Evolutionary conservation across 2,329 filamentous ascomycete genomes (phyloP).

Genomic region (Kalmusia sp.): DNA sequence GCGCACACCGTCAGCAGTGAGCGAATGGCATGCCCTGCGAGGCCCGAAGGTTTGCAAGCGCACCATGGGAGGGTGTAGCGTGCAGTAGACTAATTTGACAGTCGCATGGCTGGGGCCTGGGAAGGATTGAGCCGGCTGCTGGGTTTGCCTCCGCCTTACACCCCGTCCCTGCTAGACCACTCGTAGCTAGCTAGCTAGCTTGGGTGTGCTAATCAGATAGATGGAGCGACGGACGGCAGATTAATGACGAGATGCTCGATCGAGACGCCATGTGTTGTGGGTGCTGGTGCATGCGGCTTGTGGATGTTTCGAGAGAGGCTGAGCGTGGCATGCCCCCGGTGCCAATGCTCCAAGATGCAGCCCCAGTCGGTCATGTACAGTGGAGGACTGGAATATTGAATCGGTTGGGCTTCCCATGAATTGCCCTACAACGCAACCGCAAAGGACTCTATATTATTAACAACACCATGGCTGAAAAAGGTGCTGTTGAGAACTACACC

Average conservation of each 20-base stretch:
- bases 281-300: constrained; percentile 7
- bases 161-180: background rate
- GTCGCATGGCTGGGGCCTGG: constrained; percentile 7
- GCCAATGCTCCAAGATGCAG: constrained; percentile 10
- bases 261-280: constrained; percentile 27
- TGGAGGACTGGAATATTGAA: background rate
- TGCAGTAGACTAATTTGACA: constrained; percentile 21
- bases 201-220: background rate
- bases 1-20: constrained; percentile 5
- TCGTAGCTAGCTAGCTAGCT: background rate
- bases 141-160: constrained; percentile 10
- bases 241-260: constrained; percentile 34
- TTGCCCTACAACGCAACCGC: constrained; percentile 15
- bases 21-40: constrained; percentile 9
- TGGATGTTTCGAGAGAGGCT: constrained; percentile 3
- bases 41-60: constrained; percentile 13
- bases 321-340: background rate
- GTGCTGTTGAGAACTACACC: constrained; percentile 17
- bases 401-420: constrained; percentile 19
- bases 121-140: constrained; percentile 18
- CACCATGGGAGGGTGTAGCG: constrained; percentile 17
- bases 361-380: background rate
- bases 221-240: constrained; percentile 14
- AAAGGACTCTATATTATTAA: constrained; percentile 7
- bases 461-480: background rate